These are phyloP conservation scores for Verticillium tricorpus DNA, from an alignment of 2,329 filamentous ascomycete genomes.

Conservation along the genomic window DNA sequence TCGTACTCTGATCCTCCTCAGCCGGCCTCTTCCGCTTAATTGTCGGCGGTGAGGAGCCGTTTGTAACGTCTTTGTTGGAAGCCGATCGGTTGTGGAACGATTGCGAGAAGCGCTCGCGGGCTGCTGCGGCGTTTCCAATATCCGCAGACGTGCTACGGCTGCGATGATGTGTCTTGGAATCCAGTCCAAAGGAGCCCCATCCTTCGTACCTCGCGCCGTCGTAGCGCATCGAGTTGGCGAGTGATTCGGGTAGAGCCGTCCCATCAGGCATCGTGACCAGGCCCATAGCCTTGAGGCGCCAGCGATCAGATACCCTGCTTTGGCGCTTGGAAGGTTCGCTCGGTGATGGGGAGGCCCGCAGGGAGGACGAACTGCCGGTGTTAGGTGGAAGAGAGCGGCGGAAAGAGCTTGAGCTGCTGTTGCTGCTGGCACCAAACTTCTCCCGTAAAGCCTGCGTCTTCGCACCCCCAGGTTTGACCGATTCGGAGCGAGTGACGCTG, in stretches of 20 bases:
- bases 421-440: slow-evolving; percentile 22
- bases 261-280: slow-evolving; percentile 49
- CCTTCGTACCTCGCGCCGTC: slow-evolving; percentile 34
- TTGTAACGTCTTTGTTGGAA: background rate
- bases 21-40: slow-evolving; percentile 17
- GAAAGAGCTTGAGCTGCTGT: slow-evolving; percentile 19
- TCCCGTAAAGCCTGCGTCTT: slow-evolving; percentile 34
- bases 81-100: slow-evolving; percentile 6
- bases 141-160: slow-evolving; percentile 14
- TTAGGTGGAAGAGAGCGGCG: slow-evolving; percentile 34
- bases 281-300: slow-evolving; percentile 45
- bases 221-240: slow-evolving; percentile 40
- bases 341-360: slow-evolving; percentile 5
- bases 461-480: slow-evolving; percentile 15
- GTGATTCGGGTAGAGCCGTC: slow-evolving; percentile 46
- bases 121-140: slow-evolving; percentile 28
- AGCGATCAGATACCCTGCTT: slow-evolving; percentile 37
- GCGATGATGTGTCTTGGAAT: slow-evolving; percentile 9
- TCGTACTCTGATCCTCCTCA: slow-evolving; percentile 9
- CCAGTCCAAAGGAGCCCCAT: slow-evolving; percentile 31
- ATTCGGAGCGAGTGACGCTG: slow-evolving; percentile 3
- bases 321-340: slow-evolving; percentile 14
- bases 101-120: slow-evolving; percentile 11
- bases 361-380: slow-evolving; percentile 13
- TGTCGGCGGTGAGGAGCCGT: slow-evolving; percentile 9